These are phyloP conservation scores for Globisporangium nagaii DNA, from an alignment of 352 stramenopile species.

Conservation along the genomic window DNA sequence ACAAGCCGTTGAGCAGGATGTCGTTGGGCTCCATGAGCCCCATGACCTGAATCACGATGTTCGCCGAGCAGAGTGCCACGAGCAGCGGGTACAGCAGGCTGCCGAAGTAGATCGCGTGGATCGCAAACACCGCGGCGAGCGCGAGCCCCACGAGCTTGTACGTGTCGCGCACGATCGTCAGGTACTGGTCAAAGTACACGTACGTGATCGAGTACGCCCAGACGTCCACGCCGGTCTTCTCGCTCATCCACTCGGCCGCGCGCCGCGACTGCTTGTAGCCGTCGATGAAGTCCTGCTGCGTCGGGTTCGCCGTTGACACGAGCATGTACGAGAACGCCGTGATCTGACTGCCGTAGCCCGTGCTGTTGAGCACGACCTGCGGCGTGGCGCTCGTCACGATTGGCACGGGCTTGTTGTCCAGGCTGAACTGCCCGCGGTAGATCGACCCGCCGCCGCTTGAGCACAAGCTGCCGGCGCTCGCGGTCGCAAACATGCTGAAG, in stretches of 20 bases:
- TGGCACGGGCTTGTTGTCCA: slow-evolving; percentile 49
- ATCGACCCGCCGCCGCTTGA: slow-evolving; percentile 54
- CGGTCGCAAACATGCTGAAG: slow-evolving; percentile 60
- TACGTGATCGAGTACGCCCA: slow-evolving; percentile 65
- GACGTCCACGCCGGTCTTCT: slow-evolving; percentile 56
- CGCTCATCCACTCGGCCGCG: slow-evolving; percentile 62
- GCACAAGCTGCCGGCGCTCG: slow-evolving; percentile 39
- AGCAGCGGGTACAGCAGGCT: slow-evolving; percentile 41
- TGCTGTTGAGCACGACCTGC: slow-evolving; percentile 42
- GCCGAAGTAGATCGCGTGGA: slow-evolving; percentile 46
- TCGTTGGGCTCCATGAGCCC: slow-evolving; percentile 51
- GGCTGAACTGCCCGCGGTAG: slow-evolving; percentile 62
- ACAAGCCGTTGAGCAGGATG: slow-evolving; percentile 80
- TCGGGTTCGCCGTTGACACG: slow-evolving; percentile 32
- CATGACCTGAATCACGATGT: slow-evolving; percentile 55
- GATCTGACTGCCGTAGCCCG: slow-evolving; percentile 36
- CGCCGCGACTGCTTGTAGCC: slow-evolving; percentile 50
- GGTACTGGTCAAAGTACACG: slow-evolving; percentile 69
- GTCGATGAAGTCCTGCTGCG: slow-evolving; percentile 29
- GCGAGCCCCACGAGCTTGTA: slow-evolving; percentile 43
- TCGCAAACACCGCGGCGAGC: slow-evolving; percentile 38
- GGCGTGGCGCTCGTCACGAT: slow-evolving; percentile 22
- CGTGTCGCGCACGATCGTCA: slow-evolving; percentile 43
- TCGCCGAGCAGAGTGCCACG: slow-evolving; percentile 31
- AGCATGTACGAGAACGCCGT: slow-evolving; percentile 74